A percentile compares a stretch with the other conserved stretches of the same genome.
Evolutionary conservation across 768 basidiomycete species (phyloP).

Genomic region (Lactifluus pinguis): DNA sequence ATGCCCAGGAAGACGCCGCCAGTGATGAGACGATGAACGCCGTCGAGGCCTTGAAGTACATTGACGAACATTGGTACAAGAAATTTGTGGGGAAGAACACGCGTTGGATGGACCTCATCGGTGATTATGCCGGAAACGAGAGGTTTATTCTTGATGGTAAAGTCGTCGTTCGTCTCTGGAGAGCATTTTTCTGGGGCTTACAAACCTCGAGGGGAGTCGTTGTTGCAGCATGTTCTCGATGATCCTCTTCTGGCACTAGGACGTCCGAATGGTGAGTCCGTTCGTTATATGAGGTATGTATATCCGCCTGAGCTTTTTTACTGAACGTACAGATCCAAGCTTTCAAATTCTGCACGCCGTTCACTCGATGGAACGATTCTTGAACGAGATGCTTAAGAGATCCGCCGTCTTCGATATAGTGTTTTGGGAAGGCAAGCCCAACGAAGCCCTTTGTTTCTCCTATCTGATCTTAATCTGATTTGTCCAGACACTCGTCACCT

Average conservation of each 20-base stretch:
- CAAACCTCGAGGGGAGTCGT: conserved; percentile 43
- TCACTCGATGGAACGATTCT: conserved; percentile 41
- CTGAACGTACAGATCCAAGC: conserved; percentile 34
- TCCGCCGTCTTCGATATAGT: conserved; percentile 52
- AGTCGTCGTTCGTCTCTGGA: background rate
- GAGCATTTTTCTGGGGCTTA: background rate
- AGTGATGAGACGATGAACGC: conserved; percentile 1
- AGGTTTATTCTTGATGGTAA: conserved; percentile 57
- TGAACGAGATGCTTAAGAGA: conserved; percentile 41
- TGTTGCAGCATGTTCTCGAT: conserved; percentile 49
- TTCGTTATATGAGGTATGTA: background rate
- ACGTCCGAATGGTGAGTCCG: conserved; percentile 32
- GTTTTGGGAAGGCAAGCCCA: conserved; percentile 46
- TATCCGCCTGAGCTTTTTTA: background rate
- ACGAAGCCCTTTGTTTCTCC: background rate
- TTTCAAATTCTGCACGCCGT: conserved; percentile 60
- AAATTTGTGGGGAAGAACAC: conserved; percentile 27
- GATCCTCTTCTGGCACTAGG: conserved; percentile 55
- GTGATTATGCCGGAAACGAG: conserved; percentile 62
- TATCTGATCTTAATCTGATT: background rate
- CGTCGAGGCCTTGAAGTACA: conserved; percentile 22
- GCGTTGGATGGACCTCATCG: conserved; percentile 61
- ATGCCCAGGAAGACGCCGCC: background rate
- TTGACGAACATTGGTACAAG: conserved; percentile 35
- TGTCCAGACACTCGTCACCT: conserved; percentile 36